phyloP scores from a whole-genome alignment of 805 yeast genomes.

The Yarrowia osloensis region DNA sequence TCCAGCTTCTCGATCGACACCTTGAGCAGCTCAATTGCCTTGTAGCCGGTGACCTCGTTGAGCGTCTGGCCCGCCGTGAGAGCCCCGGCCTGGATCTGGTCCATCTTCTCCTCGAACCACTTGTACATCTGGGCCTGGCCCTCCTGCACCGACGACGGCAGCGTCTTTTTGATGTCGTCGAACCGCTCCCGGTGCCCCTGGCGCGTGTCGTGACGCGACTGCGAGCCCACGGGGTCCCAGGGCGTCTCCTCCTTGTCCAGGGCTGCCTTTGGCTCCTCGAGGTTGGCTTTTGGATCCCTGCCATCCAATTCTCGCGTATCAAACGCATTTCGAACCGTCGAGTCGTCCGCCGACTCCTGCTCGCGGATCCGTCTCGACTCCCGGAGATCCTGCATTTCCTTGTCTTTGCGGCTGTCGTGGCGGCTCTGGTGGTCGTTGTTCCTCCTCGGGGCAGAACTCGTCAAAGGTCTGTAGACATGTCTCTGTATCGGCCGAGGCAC shows the following conservation, averaged over 20 bases:
- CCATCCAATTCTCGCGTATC: neutral
- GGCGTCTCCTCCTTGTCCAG: neutral
- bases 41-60: constrained; percentile 91
- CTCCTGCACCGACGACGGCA: constrained; percentile 10
- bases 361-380: neutral
- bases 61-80: constrained; percentile 54
- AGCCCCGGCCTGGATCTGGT: constrained; percentile 42
- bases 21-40: constrained; percentile 73
- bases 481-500: neutral
- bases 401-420: neutral
- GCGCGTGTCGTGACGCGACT: neutral
- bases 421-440: neutral
- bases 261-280: neutral
- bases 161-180: constrained; percentile 6
- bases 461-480: neutral
- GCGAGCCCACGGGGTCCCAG: constrained; percentile 5
- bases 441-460: neutral
- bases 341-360: neutral
- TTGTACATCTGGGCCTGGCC: constrained; percentile 31
- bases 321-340: neutral
- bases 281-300: too few species aligned
- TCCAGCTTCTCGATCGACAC: constrained; percentile 60
- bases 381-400: neutral
- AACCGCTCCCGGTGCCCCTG: constrained; percentile 3
- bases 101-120: constrained; percentile 40